Evolutionary conservation across 768 basidiomycete genomes (phyloP), one percentile per base, ranked within the genome.

Genomic region (Butyriboletus loyo): DNA sequence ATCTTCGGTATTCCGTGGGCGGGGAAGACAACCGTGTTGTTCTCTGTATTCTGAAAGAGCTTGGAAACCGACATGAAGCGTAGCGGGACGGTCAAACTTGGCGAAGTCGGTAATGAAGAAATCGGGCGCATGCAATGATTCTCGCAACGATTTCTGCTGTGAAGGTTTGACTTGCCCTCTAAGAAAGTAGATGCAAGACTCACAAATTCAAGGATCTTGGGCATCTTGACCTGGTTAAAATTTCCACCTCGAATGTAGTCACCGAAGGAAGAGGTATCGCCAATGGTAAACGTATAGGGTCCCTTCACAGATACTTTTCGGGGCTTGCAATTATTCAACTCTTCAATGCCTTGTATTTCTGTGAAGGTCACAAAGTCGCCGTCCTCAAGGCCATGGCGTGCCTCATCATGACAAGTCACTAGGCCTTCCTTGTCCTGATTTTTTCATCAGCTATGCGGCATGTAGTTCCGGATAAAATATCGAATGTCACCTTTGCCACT

Each of bases 211-310:
- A 98, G 75, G 45, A 93, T 80, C 74, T 96, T 98, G 10, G 97
- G 97, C 93, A 98, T 96, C 75, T 98, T 99, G 57, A 98, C 94
- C 71, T 99, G 97, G 7, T 91, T 93, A 69, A 98, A 99, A 55
- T 95, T 88, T 34, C 97, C 97, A 24, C 96, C 97, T 27, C 82
- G 67, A 59, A 85, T 82, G 73, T 98, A 98, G 40, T 82, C 77
- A 25, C 85, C 77, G 11, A 97, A 67, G 32, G 78, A 78, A 28
- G 85, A 81, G 3, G 95, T 98, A 67, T 97, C 92, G 3, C 97
- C 96, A 52, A 99, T 96, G 28, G 87, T 77, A 72, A 99, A 99
- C 1, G 97, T 98, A 67, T 98, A 99, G 0, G 97, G 97, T 3
- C 96, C 97, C 65, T 96, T 98, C 56, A 96, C 92, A 15, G 87